Evolutionary conservation across 768 basidiomycete genomes (phyloP).

Genomic region (Mycena sanguinolenta): DNA sequence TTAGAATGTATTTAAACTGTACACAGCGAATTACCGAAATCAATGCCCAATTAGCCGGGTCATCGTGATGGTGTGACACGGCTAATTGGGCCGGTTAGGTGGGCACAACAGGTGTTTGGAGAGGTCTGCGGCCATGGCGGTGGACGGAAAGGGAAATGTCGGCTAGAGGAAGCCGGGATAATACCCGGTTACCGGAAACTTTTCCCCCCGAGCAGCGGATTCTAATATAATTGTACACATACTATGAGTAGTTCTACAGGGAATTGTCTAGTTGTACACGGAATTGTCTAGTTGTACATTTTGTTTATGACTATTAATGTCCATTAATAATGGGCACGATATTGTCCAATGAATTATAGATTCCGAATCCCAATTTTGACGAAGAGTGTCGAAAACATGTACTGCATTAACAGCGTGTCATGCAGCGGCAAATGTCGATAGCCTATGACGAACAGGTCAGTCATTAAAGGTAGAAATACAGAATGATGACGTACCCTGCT

Average conservation of each 20-base stretch:
- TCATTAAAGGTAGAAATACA: not conserved
- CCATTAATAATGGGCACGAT: constrained; percentile 1
- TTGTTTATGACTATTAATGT: not conserved
- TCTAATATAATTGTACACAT: too few species aligned
- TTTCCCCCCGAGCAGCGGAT: too few species aligned
- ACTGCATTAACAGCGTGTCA: constrained; percentile 88
- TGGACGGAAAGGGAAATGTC: not conserved
- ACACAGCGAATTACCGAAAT: too few species aligned
- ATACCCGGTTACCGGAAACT: not conserved
- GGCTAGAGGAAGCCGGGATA: not conserved
- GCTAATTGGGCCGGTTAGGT: too few species aligned
- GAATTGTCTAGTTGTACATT: constrained; percentile 21
- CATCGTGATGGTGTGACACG: too few species aligned
- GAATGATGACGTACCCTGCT: constrained; percentile 66
- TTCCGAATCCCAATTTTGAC: constrained; percentile 70
- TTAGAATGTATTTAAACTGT: too few species aligned
- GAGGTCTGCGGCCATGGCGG: constrained; percentile 69
- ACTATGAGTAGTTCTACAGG: too few species aligned
- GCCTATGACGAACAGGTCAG: constrained; percentile 59
- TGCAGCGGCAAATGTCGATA: constrained; percentile 93
- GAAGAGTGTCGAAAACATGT: constrained; percentile 94
- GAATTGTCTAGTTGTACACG: not conserved
- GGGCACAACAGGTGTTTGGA: too few species aligned
- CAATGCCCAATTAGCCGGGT: too few species aligned
- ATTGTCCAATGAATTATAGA: constrained; percentile 19